Evolutionary conservation across 192 early-diverging fungal genomes (phyloP), one percentile per base, ranked within the genome.

Genomic region (Allomyces macrogynus): DNA sequence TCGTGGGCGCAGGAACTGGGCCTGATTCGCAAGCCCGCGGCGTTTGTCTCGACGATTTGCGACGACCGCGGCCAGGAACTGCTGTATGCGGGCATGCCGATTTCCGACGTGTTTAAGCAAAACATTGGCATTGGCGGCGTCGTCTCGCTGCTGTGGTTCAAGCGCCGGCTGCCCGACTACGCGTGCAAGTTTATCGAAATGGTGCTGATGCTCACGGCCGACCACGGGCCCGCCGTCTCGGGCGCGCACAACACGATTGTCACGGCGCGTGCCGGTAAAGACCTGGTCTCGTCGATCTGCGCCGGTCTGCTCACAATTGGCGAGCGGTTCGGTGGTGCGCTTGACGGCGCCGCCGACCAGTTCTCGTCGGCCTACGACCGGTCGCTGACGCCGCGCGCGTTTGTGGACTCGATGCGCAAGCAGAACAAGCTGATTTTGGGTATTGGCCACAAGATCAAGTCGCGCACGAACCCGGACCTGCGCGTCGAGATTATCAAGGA

Each of bases 381-480:
- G 77, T 84, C 87, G 61, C 77, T 92, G 64, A 85, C 89, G 22
- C 92, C 95, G 61, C 86, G 87, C 63, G 93, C 95, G 74, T 98
- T 93, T 73, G 95, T 98, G 23, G 81, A 85, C 71, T 86, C 87
- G 62, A 94, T 92, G 89, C 86, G 95, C 64, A 90, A 90, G 77
- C 84, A 86, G 70, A 90, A 95, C 87, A 91, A 95, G 81, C 81
- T 98, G 68, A 98, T 98, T 75, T 79, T 92, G 65, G 95, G 95
- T 67, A 98, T 98, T 67, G 95, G 95, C 23, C 95, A 98, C 89
- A 95, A 95, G 83, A 92, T 98, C 84, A 98, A 98, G 80, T 93
- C 91, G 44, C 84, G 95, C 67, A 95, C 91, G 67, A 98, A 98
- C 84, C 95, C 95, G 3, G 95, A 98, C 72, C 76, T 98, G 74